Conservation (phyloP, 2,329 filamentous ascomycete species). For the Sporothrix sp. region DNA sequence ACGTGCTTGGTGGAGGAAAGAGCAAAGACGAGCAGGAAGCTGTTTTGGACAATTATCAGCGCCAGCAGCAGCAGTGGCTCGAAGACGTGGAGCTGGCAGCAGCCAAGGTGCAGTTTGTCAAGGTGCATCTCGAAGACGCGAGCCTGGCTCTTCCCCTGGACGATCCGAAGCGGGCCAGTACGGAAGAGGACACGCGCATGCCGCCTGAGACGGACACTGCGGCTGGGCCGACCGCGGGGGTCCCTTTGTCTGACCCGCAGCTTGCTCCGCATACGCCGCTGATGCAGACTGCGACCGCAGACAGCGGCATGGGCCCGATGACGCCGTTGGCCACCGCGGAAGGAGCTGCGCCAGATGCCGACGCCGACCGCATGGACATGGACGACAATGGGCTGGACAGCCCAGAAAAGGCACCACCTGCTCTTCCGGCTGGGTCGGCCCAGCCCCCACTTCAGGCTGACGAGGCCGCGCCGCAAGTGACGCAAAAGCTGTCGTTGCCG, state of each 20-base stretch:
- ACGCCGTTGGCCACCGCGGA: neutral
- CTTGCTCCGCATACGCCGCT: neutral
- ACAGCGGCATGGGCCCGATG: neutral
- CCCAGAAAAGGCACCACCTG: neutral
- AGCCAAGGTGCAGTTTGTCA: slow-evolving; percentile 57
- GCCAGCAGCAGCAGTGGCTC: slow-evolving; percentile 33
- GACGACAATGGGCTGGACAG: neutral
- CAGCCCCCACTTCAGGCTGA: neutral
- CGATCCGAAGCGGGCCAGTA: slow-evolving; percentile 4
- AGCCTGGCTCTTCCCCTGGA: slow-evolving; percentile 24
- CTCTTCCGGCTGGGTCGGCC: neutral
- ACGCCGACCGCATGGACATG: neutral
- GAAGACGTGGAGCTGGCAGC: slow-evolving; percentile 49
- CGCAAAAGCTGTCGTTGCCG: neutral
- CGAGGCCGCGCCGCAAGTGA: neutral
- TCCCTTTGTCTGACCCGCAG: neutral
- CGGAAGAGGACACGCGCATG: slow-evolving; percentile 4
- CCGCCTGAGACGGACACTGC: too few relatives aligned
- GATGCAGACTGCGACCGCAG: neutral
- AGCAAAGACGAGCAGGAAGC: neutral
- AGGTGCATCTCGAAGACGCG: slow-evolving; percentile 50
- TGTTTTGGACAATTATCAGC: neutral
- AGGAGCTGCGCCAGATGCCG: neutral
- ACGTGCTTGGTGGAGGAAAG: neutral
- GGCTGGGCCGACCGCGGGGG: too few relatives aligned